Percentiles rank a stretch among this genome's conserved stretches.
Conservation (phyloP, 2,329 filamentous ascomycete species). For the Pezicula rhizophila region DNA sequence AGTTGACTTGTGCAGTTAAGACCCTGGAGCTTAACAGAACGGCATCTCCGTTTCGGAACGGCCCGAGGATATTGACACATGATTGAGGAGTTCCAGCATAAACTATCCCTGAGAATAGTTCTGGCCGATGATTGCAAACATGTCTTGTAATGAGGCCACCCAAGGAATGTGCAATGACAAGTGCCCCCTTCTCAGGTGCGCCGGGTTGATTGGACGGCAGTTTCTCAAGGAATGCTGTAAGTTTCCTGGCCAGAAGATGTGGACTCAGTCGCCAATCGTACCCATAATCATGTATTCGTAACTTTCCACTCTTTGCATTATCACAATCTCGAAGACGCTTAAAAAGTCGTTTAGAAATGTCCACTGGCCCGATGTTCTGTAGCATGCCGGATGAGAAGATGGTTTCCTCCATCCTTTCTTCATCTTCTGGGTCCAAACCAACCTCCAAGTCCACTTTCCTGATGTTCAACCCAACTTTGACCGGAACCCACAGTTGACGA, state of each 20-base stretch:
- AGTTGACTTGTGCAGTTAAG: slow-evolving; percentile 87
- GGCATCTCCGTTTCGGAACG: slow-evolving; percentile 85
- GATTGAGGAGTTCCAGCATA: slow-evolving; percentile 81
- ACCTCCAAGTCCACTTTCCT: slow-evolving; percentile 89
- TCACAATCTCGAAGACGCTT: slow-evolving; percentile 69
- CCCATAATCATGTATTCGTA: slow-evolving; percentile 83
- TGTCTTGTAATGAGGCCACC: slow-evolving; percentile 85
- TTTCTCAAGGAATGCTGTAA: slow-evolving; percentile 67
- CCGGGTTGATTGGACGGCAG: slow-evolving; percentile 67
- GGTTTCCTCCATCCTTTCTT: slow-evolving; percentile 74
- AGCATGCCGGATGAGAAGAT: slow-evolving; percentile 85
- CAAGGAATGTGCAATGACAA: slow-evolving; percentile 79
- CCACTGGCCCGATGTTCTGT: slow-evolving; percentile 85
- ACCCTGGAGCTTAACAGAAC: slow-evolving; percentile 85
- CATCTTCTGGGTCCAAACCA: slow-evolving; percentile 73
- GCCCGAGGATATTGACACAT: slow-evolving; percentile 87
- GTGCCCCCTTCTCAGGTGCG: slow-evolving; percentile 57
- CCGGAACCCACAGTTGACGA: slow-evolving; percentile 87
- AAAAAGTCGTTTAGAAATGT: slow-evolving; percentile 78
- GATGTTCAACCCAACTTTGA: slow-evolving; percentile 87
- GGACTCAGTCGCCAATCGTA: slow-evolving; percentile 94
- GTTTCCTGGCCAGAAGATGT: slow-evolving; percentile 61
- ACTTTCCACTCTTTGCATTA: slow-evolving; percentile 62
- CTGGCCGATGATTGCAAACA: slow-evolving; percentile 77
- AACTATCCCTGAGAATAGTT: slow-evolving; percentile 78